Conservation (phyloP, 2,329 filamentous ascomycete genomes). For the Colletotrichum gloeosporioides region DNA sequence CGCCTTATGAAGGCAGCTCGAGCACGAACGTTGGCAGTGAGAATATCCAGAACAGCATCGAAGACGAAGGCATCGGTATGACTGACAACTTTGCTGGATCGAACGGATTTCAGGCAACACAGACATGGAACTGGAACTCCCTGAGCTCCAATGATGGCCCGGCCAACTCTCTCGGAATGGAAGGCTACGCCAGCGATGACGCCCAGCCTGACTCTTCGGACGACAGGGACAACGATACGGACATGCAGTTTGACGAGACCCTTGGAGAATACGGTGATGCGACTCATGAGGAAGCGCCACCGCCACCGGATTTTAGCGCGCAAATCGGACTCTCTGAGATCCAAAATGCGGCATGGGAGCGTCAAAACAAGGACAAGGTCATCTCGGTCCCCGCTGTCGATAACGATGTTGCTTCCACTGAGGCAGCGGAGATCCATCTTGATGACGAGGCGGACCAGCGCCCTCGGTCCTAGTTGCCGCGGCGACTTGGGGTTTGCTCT, state of each 20-base stretch:
- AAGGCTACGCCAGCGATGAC: slow-evolving; percentile 48
- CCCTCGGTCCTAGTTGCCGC: background rate
- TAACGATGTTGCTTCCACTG: slow-evolving; percentile 44
- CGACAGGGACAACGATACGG: slow-evolving; percentile 29
- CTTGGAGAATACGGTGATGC: slow-evolving; percentile 15
- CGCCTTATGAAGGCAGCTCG: slow-evolving; percentile 32
- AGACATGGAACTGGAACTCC: slow-evolving; percentile 53
- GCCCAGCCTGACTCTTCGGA: slow-evolving; percentile 46
- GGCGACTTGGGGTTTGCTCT: background rate
- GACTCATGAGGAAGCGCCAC: slow-evolving; percentile 23
- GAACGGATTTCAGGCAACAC: slow-evolving; percentile 34
- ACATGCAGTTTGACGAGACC: slow-evolving; percentile 21
- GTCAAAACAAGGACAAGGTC: slow-evolving; percentile 34
- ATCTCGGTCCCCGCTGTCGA: slow-evolving; percentile 43
- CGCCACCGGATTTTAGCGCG: slow-evolving; percentile 24
- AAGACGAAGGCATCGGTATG: slow-evolving; percentile 54
- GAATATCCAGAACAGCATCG: slow-evolving; percentile 47
- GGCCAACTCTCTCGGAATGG: slow-evolving; percentile 33
- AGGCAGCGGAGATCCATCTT: slow-evolving; percentile 56
- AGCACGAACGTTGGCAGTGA: slow-evolving; percentile 24
- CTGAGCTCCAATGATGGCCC: slow-evolving; percentile 34
- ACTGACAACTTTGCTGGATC: slow-evolving; percentile 36
- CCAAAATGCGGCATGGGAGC: slow-evolving; percentile 37
- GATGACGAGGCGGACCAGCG: slow-evolving; percentile 41
- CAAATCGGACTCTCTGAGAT: slow-evolving; percentile 32